A percentile compares a stretch with the other conserved stretches of the same genome.
phyloP scores from a whole-genome alignment of 352 stramenopile genomes.

The Paralagenidium karlingii region DNA sequence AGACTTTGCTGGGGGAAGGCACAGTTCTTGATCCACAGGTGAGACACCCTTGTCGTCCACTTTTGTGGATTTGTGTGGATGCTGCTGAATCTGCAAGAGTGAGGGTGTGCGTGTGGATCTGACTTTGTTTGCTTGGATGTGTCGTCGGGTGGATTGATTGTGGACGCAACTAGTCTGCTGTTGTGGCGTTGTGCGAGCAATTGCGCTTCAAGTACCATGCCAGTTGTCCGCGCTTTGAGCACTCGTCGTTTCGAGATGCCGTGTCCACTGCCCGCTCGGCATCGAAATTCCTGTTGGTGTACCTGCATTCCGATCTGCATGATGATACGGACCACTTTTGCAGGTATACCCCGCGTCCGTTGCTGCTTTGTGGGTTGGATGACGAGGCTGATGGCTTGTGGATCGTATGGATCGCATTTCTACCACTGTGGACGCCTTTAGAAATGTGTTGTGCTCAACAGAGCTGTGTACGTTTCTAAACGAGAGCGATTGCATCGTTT shows the following conservation, averaged over 20 bases:
- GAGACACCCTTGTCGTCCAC: background rate
- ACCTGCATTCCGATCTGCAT: slow-evolving; percentile 76
- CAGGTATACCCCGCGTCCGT: too few species aligned
- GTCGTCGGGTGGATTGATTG: too few species aligned
- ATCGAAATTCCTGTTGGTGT: slow-evolving; percentile 78
- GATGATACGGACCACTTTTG: slow-evolving; percentile 66
- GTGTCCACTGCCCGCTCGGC: slow-evolving; percentile 61
- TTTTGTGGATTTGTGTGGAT: background rate
- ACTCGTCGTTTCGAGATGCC: slow-evolving; percentile 70
- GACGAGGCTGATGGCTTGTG: too few species aligned
- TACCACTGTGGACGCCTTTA: slow-evolving; percentile 9
- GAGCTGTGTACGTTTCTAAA: slow-evolving; percentile 59
- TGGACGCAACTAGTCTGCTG: slow-evolving; percentile 8
- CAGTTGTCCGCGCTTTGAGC: slow-evolving; percentile 55
- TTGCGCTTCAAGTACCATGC: slow-evolving; percentile 45
- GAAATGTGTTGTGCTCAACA: slow-evolving; percentile 53
- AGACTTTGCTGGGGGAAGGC: slow-evolving; percentile 55
- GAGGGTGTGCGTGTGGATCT: background rate
- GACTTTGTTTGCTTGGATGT: background rate
- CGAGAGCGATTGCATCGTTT: slow-evolving; percentile 71
- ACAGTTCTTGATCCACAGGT: slow-evolving; percentile 53
- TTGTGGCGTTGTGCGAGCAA: slow-evolving; percentile 38
- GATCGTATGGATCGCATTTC: background rate
- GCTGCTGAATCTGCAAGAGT: background rate
- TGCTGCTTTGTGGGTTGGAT: too few species aligned